These are phyloP conservation scores for Trichoderma sp. DNA, from an alignment of 2,329 filamentous ascomycete species.

Conservation along the genomic window DNA sequence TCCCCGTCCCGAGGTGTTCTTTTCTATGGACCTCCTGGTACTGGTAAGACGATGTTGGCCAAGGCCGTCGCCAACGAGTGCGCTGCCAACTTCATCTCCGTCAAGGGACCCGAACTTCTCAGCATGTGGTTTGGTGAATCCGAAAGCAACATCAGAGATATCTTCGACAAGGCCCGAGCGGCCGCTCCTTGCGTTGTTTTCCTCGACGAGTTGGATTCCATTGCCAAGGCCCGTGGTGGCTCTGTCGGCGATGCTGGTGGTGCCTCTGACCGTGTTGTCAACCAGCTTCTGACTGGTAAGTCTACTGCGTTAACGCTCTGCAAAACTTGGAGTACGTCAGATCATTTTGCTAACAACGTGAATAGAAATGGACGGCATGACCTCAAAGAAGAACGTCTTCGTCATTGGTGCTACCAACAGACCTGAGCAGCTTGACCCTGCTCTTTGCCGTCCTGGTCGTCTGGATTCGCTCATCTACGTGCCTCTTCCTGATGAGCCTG, in stretches of 20 bases:
- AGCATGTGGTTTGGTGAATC: constrained; percentile 99
- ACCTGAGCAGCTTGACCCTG: constrained; percentile 97
- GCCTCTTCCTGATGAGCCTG: constrained; percentile 88
- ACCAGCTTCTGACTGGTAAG: constrained; percentile 96
- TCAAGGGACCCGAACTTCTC: constrained; percentile 96
- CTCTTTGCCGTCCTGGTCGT: constrained; percentile 96
- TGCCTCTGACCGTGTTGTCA: constrained; percentile 98
- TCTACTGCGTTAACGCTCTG: background rate
- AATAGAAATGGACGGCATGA: constrained; percentile 98
- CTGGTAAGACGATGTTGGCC: constrained; percentile 99
- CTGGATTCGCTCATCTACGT: constrained; percentile 98
- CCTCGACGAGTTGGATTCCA: constrained; percentile 97
- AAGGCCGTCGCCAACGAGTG: constrained; percentile 99
- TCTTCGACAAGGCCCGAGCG: constrained; percentile 98
- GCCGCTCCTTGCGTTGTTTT: constrained; percentile 98
- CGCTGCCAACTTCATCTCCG: constrained; percentile 98
- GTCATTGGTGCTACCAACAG: constrained; percentile 98
- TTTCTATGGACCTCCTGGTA: constrained; percentile 98
- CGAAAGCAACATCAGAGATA: constrained; percentile 99
- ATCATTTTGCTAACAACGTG: constrained; percentile 46
- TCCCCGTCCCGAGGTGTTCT: constrained; percentile 97
- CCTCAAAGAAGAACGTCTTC: constrained; percentile 99
- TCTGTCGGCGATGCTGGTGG: constrained; percentile 95
- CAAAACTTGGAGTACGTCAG: background rate
- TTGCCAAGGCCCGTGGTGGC: constrained; percentile 98